These are phyloP conservation scores for Eucalyptus microcorys DNA, from an alignment of 345 rosid species.

Conservation along the genomic window DNA sequence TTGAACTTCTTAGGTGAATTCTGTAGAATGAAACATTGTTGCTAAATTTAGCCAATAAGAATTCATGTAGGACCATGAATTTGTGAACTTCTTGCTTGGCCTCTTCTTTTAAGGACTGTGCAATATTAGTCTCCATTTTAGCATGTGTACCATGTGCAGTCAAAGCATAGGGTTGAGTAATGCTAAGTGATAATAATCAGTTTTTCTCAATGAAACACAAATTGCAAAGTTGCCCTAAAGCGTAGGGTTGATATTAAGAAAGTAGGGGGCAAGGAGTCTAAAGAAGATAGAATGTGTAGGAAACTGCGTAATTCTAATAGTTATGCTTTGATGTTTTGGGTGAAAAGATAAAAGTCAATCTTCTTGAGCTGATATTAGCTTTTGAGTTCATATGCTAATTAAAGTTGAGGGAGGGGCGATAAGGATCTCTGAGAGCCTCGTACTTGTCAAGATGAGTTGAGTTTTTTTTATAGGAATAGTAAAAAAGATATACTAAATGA, in stretches of 20 bases:
- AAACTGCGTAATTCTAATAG: background rate
- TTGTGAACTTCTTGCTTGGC: background rate
- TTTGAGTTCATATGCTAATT: background rate
- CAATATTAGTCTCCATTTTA: background rate
- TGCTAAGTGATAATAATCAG: background rate
- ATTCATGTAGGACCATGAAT: background rate
- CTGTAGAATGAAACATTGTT: background rate
- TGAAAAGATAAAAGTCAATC: background rate
- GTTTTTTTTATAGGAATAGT: background rate
- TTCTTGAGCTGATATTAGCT: background rate
- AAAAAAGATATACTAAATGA: background rate
- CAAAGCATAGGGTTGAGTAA: background rate
- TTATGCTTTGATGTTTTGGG: background rate
- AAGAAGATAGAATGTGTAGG: background rate
- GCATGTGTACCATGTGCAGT: background rate
- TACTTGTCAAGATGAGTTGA: background rate
- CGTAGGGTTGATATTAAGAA: background rate
- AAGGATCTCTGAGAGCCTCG: background rate
- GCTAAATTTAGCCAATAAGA: background rate
- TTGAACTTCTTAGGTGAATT: background rate
- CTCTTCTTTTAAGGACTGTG: background rate
- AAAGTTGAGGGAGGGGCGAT: background rate
- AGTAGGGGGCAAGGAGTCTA: background rate
- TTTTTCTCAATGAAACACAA: background rate
- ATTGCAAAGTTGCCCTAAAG: background rate